Base-by-base conservation (phyloP, 495 filamentous ascomycete species). In the Neohortaea acidophila region DNA sequence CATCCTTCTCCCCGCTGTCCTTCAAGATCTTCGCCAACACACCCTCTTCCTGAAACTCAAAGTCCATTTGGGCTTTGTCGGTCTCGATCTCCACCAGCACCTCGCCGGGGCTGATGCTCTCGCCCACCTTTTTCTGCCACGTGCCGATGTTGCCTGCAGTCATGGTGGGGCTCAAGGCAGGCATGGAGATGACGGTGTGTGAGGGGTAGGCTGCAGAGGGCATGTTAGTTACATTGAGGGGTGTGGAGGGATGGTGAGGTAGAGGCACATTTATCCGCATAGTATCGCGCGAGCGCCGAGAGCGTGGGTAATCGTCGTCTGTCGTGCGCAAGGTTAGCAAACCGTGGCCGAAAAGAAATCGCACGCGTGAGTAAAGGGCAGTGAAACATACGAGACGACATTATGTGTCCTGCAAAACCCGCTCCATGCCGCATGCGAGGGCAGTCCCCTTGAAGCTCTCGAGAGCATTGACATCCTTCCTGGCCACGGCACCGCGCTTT, bases 31-130 rank as follows among this genome's bases (percentile, higher is more conserved):
- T 96, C 42, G 91, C 91, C 40, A 99, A 65, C 23, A 92, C 69
- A 65, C 91, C 89, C 57, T 99, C 89, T 48, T 99, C 89, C 62
- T 99, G 91, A 61, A 91, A 99, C 62, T 99, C 91, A 53, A 99
- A 99, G 68, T 99, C 91, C 91, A 99, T 99, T 63, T 99, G 91
- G 28, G 91, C 91, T 70, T 99, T 99, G 62, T 99, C 91, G 54
- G 91, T 99, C 68, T 99, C 91, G 56, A 99, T 96, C 68, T 99
- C 91, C 21, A 96, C 91, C 42, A 99, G 63, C n/a, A 96, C 86
- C 62, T 99, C 91, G 55, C 91, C 91, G 31, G 91, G 85, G 41
- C 72, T 60, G 55, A 99, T 76, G 37, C 63, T 53, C 59, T 99
- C 91, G 57, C 91, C 91, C 51, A 75, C 68, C 66, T 94, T 84